Base-by-base conservation (phyloP, 78 protist species). In the Polysphondylium violaceum region DNA sequence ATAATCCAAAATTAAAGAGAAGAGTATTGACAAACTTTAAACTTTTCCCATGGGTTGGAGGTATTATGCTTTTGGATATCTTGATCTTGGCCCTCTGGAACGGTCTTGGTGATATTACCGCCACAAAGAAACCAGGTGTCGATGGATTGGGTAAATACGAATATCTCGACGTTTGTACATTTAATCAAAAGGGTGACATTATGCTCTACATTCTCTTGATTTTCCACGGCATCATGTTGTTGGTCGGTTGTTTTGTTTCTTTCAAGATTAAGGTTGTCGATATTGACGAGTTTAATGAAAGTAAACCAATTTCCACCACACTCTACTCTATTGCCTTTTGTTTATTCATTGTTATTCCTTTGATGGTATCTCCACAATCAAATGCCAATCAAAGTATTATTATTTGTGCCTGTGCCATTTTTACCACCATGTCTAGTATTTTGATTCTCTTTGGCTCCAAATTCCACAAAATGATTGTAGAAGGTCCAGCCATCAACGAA, bases 161-260 rank as follows among this genome's bases (percentile, higher is more conserved):
- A 41, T 76, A 59, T 33, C 25, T 35, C 14, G 44, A 63, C 35
- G 64, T 38, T 36, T 76, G 87, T 31, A n/a, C 50, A 19, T 11
- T 21, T 0, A 61, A 33, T 36, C 21, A 41, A 7, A 21, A 17
- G 11, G 87, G 87, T 33, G 19, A 35, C 29, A 33, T 44, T 7
- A 44, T 64, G 5, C 31, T 76, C 2, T 76, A 76, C 35, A 44
- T 76, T 14, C n/a, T 76, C 21, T 23, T 76, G 0, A 60, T 38
- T 23, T 76, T 50, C 61, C 87, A 76, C 44, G 87, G 87, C 44
- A 25, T 76, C 19, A 76, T 43, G 36, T 31, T 76, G 67, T 63
- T 76, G 61, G 61, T 76, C 23, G 87, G 71, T 16, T 76, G 87
- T 44, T 76, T 76, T 36, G 43, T 76, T 14, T 76, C 87, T 8